Evolutionary conservation across 1,139 yeast species (phyloP).

Genomic region (Taphrina populina): DNA sequence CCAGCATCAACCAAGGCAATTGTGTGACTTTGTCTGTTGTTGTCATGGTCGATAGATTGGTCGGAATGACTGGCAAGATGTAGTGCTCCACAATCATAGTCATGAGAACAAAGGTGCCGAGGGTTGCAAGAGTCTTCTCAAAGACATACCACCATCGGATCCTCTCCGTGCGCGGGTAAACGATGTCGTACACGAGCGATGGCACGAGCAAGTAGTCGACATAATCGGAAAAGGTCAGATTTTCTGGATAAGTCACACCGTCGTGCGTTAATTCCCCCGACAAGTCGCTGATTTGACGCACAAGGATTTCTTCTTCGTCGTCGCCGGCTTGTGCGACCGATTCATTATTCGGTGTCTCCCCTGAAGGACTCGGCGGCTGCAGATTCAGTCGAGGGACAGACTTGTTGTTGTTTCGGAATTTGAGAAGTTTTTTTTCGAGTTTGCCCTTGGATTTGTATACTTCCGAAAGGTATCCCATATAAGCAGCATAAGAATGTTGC

Average conservation of each 20-base stretch:
- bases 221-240: slow-evolving; percentile 53
- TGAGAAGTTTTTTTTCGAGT: slow-evolving; percentile 32
- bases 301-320: slow-evolving; percentile 34
- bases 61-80: slow-evolving; percentile 72
- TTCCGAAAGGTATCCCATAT: slow-evolving; percentile 82
- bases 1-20: slow-evolving; percentile 66
- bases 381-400: slow-evolving; percentile 2
- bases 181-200: slow-evolving; percentile 50
- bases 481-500: slow-evolving; percentile 85
- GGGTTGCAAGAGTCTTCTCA: slow-evolving; percentile 72
- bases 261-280: slow-evolving; percentile 55
- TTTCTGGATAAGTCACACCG: slow-evolving; percentile 59
- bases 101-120: slow-evolving; percentile 85
- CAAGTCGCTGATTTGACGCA: slow-evolving; percentile 60
- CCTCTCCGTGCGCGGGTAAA: slow-evolving; percentile 69
- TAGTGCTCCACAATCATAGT: slow-evolving; percentile 73
- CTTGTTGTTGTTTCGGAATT: slow-evolving; percentile 2
- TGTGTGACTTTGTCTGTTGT: slow-evolving; percentile 51
- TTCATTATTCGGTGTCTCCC: slow-evolving; percentile 1
- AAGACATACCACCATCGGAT: slow-evolving; percentile 70
- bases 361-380: slow-evolving; percentile 16
- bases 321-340: slow-evolving; percentile 2
- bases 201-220: slow-evolving; percentile 37
- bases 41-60: slow-evolving; percentile 47
- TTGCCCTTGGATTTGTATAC: slow-evolving; percentile 46